A percentile compares a stretch with the other conserved stretches of the same genome.
These are phyloP conservation scores for Ceratobasidium sp. DNA, from an alignment of 1,284 basidiomycete genomes.

Conservation along the genomic window DNA sequence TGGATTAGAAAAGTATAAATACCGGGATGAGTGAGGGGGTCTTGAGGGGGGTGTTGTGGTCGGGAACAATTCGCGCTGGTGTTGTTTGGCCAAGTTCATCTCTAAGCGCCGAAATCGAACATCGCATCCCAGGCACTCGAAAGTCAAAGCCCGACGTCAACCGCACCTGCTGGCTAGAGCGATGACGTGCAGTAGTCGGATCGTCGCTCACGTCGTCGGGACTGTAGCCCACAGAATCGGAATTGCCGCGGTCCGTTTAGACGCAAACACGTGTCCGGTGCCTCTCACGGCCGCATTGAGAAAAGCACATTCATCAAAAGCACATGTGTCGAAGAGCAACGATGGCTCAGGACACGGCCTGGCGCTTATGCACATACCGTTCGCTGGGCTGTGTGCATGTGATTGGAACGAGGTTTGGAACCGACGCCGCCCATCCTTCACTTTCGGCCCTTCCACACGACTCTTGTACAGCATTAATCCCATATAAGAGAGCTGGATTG, in stretches of 20 bases:
- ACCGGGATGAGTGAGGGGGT: background rate
- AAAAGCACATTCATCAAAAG: background rate
- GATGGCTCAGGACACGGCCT: background rate
- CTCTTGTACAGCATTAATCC: background rate
- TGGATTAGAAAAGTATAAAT: constrained; percentile 19
- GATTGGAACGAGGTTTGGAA: background rate
- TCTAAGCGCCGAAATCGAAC: background rate
- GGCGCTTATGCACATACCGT: background rate
- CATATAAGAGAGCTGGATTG: too few species aligned
- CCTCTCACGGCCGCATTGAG: background rate
- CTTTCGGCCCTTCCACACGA: background rate
- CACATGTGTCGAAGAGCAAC: background rate
- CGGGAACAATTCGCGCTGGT: background rate
- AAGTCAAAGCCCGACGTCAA: background rate
- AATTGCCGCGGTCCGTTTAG: background rate
- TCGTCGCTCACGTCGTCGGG: background rate
- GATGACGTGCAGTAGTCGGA: too few species aligned
- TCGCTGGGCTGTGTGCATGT: background rate
- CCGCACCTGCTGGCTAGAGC: background rate
- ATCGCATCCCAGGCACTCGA: background rate
- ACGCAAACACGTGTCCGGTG: background rate
- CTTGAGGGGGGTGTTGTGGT: constrained; percentile 12
- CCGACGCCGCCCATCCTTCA: background rate
- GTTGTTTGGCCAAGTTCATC: background rate
- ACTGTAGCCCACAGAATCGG: background rate